Evolutionary conservation across 2,329 filamentous ascomycete species (phyloP), one percentile per base, ranked within the genome.

Genomic region (Talaromyces sp.): DNA sequence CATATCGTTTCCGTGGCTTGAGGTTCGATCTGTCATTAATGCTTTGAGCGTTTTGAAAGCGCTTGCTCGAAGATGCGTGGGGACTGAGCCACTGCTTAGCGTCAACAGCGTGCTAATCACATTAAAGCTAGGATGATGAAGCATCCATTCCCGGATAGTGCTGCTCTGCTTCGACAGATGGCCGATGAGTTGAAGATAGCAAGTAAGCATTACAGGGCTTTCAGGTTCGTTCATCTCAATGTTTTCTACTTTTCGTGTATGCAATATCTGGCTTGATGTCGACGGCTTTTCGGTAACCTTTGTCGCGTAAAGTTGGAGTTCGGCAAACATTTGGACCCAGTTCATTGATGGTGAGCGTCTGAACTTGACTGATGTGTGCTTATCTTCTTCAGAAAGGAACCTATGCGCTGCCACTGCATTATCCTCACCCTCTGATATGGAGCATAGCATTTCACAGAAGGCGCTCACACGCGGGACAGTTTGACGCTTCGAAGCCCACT

Each of bases 391-490:
- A 2, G 95, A 84, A 56, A 99, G 82, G 73, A 99, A 99, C 59
- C 89, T 88, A 75, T 99, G 94, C 0, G 94, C 92, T 17, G 90
- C 86, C 62, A 90, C 89, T 33, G 95, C 94, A 71, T 92, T 95
- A 62, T 91, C 87, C 62, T 92, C 87, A 61, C 92, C 92, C 61
- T 89, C 88, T 0, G 95, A 92, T 57, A 99, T 89, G 1, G 93
- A 90, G 73, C 93, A 91, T 17, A 99, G 83, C 88, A 99, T 94
- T 74, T 98, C 94, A 77, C 95, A 99, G 71, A 98, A 99, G 13
- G 94, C 93, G 67, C 92, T 95, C 66, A 96, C 93, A 27, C 97
- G 85, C n/a, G 95, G 95, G 0, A 96, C 97, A 0, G 96, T 97
- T 67, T 96, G 93, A 71, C 95, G 86, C 70, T 92, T 90, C 3